Conservation (phyloP, 2,329 filamentous ascomycete genomes). For the Phaeosphaeria sp. region DNA sequence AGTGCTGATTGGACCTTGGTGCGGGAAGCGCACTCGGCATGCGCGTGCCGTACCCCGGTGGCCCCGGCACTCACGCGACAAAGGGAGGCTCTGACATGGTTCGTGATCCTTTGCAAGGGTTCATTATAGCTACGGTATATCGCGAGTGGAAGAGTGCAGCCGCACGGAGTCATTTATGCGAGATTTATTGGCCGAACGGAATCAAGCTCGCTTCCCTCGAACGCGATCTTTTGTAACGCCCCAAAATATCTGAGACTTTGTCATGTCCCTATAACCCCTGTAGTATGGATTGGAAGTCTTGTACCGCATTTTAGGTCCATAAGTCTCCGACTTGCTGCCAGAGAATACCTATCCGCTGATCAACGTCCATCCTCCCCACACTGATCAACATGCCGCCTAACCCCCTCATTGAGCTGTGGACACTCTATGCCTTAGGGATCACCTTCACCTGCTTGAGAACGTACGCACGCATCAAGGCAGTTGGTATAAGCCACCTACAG, state of each 20-base stretch:
- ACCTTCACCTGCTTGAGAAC: slow-evolving; percentile 19
- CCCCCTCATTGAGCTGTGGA: slow-evolving; percentile 21
- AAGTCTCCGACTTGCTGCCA: not conserved
- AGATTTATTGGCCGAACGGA: too few relatives aligned
- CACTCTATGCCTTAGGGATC: slow-evolving; percentile 18
- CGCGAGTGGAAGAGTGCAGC: too few relatives aligned
- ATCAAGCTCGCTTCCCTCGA: too few relatives aligned
- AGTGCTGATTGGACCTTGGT: not conserved
- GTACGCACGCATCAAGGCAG: slow-evolving; percentile 18
- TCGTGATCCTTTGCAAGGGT: too few relatives aligned
- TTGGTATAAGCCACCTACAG: slow-evolving; percentile 18
- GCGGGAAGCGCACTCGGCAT: not conserved
- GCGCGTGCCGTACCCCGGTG: not conserved
- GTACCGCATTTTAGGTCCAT: not conserved
- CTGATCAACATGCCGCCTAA: not conserved
- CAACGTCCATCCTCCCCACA: not conserved
- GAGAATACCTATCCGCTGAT: not conserved
- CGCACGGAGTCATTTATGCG: too few relatives aligned
- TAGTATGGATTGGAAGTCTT: too few relatives aligned
- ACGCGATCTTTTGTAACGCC: too few relatives aligned
- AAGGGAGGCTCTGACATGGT: too few relatives aligned
- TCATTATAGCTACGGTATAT: too few relatives aligned
- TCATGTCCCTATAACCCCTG: too few relatives aligned
- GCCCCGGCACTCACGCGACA: too few relatives aligned
- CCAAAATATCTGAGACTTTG: too few relatives aligned